Conservation (phyloP, 192 early-diverging fungal species). For the Coemansia sp. region DNA sequence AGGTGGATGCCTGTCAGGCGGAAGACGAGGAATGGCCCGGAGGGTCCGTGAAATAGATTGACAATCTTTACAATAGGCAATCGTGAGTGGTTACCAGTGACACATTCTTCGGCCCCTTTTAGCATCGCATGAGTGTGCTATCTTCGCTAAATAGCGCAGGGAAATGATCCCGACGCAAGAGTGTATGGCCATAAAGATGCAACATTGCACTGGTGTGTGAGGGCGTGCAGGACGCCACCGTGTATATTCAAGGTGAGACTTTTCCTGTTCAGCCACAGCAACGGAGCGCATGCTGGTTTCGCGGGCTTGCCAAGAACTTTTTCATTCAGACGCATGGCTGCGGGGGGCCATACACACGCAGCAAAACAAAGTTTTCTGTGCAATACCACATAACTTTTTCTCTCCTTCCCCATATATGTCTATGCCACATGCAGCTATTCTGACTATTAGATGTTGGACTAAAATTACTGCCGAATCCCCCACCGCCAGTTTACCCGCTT, state of each 20-base stretch:
- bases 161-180: neutral
- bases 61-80: neutral
- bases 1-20: neutral
- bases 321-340: neutral
- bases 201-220: neutral
- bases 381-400: neutral
- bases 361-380: neutral
- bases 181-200: neutral
- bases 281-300: neutral
- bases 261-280: conserved; percentile 4
- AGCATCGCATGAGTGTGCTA: neutral
- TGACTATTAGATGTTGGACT: neutral
- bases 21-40: neutral
- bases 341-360: neutral
- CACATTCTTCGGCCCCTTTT: neutral
- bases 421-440: neutral
- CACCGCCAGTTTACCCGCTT: neutral
- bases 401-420: neutral
- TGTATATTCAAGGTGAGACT: neutral
- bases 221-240: neutral
- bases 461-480: neutral
- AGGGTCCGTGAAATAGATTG: neutral
- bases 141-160: neutral
- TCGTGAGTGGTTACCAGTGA: neutral
- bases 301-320: neutral